Conservation (phyloP, 345 rosid genomes). For the Murraya paniculata region DNA sequence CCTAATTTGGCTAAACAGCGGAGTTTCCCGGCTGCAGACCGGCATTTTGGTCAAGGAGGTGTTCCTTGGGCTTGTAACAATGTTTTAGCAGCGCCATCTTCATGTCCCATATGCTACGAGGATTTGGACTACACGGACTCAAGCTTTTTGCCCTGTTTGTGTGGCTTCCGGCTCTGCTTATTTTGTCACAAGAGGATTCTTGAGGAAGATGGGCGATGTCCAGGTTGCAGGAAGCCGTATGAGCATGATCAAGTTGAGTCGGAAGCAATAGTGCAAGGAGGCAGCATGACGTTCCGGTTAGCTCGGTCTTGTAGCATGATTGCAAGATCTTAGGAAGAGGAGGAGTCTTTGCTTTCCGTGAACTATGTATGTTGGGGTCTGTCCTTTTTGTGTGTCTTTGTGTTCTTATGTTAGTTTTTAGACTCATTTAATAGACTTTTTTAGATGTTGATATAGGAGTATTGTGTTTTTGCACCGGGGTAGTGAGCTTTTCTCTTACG, state of each 20-base stretch:
- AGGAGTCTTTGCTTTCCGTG: conserved; percentile 22
- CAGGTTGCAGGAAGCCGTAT: conserved; percentile 88
- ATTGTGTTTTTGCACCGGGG: conserved; percentile 47
- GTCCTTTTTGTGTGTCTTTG: conserved; percentile 29
- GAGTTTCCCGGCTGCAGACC: conserved; percentile 44
- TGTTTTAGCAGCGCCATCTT: conserved; percentile 35
- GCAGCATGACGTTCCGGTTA: conserved; percentile 56
- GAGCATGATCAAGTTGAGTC: conserved; percentile 44
- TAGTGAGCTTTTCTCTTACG: conserved; percentile 49
- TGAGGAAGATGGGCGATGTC: conserved; percentile 92
- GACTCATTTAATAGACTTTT: conserved; percentile 32
- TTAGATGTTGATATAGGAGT: conserved; percentile 50
- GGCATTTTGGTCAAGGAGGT: conserved; percentile 43
- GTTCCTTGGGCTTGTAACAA: conserved; percentile 42
- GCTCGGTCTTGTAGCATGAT: conserved; percentile 83
- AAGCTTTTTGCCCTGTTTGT: conserved; percentile 76
- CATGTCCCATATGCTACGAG: conserved; percentile 81
- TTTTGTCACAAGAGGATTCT: conserved; percentile 96
- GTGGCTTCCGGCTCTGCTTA: conserved; percentile 89
- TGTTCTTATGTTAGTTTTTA: conserved; percentile 31
- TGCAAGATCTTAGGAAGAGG: conserved; percentile 68
- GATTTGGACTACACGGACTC: conserved; percentile 84
- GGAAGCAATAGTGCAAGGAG: conserved; percentile 55
- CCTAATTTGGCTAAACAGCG: conserved; percentile 76
- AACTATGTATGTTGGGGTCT: conserved; percentile 41